Conservation (phyloP, 371 early-diverging fungal species). For the Coemansia sp. region DNA sequence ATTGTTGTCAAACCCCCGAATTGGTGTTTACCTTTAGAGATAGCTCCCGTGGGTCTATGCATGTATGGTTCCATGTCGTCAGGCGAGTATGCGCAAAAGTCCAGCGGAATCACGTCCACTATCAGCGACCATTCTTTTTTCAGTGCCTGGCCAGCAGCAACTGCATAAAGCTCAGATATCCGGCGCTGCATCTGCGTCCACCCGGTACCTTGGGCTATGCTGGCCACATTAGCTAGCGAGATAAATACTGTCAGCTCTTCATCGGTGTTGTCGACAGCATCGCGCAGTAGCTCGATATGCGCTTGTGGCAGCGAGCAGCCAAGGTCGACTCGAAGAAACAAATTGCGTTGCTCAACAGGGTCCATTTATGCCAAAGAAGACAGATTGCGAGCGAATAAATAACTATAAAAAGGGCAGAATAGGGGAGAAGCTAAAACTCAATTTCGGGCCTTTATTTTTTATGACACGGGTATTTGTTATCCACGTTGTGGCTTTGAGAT, state of each 20-base stretch:
- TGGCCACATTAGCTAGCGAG: background rate
- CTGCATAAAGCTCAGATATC: constrained; percentile 38
- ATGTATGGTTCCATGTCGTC: constrained; percentile 37
- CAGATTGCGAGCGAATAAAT: background rate
- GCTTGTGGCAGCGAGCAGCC: constrained; percentile 11
- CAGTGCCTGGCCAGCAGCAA: constrained; percentile 15
- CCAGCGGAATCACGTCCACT: constrained; percentile 32
- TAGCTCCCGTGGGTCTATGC: constrained; percentile 11
- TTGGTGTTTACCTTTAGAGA: constrained; percentile 14
- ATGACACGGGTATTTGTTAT: background rate
- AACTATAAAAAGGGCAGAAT: background rate
- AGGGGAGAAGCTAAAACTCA: background rate
- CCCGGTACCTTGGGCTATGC: constrained; percentile 3
- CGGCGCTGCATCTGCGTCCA: constrained; percentile 50
- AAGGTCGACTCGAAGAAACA: constrained; percentile 25
- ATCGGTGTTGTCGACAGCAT: constrained; percentile 17
- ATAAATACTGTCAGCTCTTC: constrained; percentile 37
- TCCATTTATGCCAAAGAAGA: constrained; percentile 23
- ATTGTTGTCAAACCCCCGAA: background rate
- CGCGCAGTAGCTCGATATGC: constrained; percentile 17
- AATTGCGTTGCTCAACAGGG: constrained; percentile 5
- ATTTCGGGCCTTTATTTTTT: background rate
- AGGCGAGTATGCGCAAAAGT: constrained; percentile 42
- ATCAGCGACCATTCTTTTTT: background rate
- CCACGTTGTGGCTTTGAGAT: background rate